Conservation (phyloP, 305 asterid genomes). For the Fraxinus greggii region DNA sequence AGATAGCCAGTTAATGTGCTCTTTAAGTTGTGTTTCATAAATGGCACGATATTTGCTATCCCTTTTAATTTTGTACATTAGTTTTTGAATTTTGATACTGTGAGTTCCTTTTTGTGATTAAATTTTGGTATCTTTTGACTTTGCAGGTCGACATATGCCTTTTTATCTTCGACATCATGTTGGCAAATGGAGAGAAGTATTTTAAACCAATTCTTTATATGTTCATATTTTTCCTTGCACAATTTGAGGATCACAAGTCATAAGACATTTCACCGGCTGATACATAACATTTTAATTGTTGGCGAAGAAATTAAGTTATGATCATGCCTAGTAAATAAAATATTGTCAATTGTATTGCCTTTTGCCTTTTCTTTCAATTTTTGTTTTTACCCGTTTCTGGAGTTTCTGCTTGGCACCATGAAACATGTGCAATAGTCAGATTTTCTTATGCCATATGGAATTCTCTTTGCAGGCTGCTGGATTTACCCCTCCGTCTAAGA, state of each 20-base stretch:
- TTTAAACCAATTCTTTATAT: slow-evolving; percentile 29
- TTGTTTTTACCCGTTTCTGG: slow-evolving; percentile 6
- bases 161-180: slow-evolving; percentile 84
- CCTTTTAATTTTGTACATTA: not conserved
- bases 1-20: not conserved
- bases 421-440: slow-evolving; percentile 5
- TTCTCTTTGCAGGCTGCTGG: slow-evolving; percentile 64
- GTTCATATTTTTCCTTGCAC: not conserved
- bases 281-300: slow-evolving; percentile 2
- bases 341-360: slow-evolving; percentile 13
- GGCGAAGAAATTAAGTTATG: not conserved
- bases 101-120: slow-evolving; percentile 8
- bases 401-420: not conserved
- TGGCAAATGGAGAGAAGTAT: slow-evolving; percentile 84
- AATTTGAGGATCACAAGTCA: not conserved
- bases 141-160: slow-evolving; percentile 84
- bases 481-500: slow-evolving; percentile 68
- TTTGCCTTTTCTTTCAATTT: slow-evolving; percentile 7
- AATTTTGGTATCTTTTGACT: slow-evolving; percentile 28
- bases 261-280: not conserved
- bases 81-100: not conserved
- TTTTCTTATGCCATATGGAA: slow-evolving; percentile 21
- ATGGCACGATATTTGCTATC: slow-evolving; percentile 3
- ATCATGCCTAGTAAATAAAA: slow-evolving; percentile 1
- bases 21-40: slow-evolving; percentile 8